These are phyloP conservation scores for Boletus sp. DNA, from an alignment of 768 basidiomycete genomes.

Conservation along the genomic window DNA sequence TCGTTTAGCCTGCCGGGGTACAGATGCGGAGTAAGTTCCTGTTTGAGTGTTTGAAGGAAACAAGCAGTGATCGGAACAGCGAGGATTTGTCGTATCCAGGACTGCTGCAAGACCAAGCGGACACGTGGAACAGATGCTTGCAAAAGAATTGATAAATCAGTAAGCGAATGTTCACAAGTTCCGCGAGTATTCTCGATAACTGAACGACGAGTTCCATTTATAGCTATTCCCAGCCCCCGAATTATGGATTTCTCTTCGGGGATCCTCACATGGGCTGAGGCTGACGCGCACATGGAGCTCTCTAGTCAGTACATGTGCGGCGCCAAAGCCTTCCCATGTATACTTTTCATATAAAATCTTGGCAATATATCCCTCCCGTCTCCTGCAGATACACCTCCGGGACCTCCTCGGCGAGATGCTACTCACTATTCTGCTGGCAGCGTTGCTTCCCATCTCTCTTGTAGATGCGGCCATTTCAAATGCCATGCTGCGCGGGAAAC, in stretches of 20 bases:
- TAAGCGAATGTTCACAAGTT: too few relatives aligned
- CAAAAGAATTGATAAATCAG: too few relatives aligned
- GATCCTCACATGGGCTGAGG: not conserved
- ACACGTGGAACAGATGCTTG: too few relatives aligned
- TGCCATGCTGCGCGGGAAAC: slow-evolving; percentile 22
- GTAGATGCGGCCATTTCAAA: slow-evolving; percentile 19
- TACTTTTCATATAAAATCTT: slow-evolving; percentile 4
- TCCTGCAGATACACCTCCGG: not conserved
- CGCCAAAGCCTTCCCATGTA: slow-evolving; percentile 6
- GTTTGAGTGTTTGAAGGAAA: too few relatives aligned
- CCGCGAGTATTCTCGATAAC: not conserved
- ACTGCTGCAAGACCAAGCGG: too few relatives aligned
- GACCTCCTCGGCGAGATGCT: slow-evolving; percentile 8
- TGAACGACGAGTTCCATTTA: not conserved
- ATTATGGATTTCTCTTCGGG: not conserved
- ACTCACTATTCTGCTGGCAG: slow-evolving; percentile 5
- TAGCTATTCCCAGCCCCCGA: not conserved
- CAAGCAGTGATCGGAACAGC: too few relatives aligned
- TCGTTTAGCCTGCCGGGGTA: too few relatives aligned
- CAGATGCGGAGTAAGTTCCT: too few relatives aligned
- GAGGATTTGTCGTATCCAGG: too few relatives aligned
- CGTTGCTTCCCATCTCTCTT: slow-evolving; percentile 9
- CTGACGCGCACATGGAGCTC: slow-evolving; percentile 5
- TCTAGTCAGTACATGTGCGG: slow-evolving; percentile 1
- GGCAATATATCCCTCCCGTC: not conserved